Percentiles rank a stretch among this genome's conserved stretches.
Conservation (phyloP, 176 grass and related monocot genomes). For the Calamus simplicifolius region DNA sequence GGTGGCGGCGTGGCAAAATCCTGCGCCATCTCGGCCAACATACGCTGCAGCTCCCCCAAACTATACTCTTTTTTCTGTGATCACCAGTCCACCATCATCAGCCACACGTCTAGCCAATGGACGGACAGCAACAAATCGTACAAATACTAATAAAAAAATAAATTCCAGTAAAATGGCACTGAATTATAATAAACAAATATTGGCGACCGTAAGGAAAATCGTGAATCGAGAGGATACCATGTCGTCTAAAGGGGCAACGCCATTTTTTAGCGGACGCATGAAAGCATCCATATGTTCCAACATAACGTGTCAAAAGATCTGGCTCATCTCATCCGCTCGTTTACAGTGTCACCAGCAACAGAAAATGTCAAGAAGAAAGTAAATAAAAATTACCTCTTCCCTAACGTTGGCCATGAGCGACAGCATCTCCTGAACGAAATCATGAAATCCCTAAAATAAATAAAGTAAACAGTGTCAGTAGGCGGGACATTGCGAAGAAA, state of each 20-base stretch:
- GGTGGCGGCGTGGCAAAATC: constrained; percentile 23
- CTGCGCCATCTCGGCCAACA: constrained; percentile 61
- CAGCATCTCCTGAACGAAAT: constrained; percentile 83
- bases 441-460: constrained; percentile 55
- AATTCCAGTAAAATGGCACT: too few relatives aligned
- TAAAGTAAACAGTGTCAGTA: too few relatives aligned
- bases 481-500: too few relatives aligned
- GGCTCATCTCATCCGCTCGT: too few relatives aligned
- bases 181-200: too few relatives aligned
- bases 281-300: background rate
- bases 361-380: background rate
- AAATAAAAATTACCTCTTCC: constrained; percentile 38
- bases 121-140: too few relatives aligned
- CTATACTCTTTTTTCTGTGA: constrained; percentile 43
- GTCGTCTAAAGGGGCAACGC: too few relatives aligned
- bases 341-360: background rate
- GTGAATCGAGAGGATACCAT: too few relatives aligned
- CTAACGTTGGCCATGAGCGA: constrained; percentile 67
- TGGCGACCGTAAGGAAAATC: too few relatives aligned
- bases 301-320: too few relatives aligned
- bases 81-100: too few relatives aligned
- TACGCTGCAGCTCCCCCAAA: constrained; percentile 53
- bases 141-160: background rate
- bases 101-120: background rate
- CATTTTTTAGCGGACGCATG: background rate